A percentile compares a stretch with the other conserved stretches of the same genome.
Evolutionary conservation across 106 monocot genomes (phyloP).

Genomic region (Narthecium ossifragum): DNA sequence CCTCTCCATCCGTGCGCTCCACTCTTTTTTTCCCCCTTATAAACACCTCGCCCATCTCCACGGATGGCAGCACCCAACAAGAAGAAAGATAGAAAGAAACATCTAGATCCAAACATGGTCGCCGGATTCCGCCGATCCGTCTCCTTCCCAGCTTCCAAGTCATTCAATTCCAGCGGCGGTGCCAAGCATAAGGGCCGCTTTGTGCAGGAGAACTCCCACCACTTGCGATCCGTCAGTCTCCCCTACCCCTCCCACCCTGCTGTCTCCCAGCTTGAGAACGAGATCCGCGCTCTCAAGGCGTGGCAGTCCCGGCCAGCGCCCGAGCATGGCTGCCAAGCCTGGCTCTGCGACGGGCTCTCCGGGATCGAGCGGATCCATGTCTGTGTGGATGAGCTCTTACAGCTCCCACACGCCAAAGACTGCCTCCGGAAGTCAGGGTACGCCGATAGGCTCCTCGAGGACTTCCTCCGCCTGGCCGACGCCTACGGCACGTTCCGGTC

Average conservation of each 20-base stretch:
- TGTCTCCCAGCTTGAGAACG: conserved; percentile 17
- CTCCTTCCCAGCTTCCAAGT: conserved; percentile 15
- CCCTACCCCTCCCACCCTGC: conserved; percentile 22
- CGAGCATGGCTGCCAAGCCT: not conserved
- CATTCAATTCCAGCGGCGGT: not conserved
- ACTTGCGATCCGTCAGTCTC: conserved; percentile 26
- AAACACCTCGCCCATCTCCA: too few species aligned
- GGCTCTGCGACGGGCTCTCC: conserved; percentile 9
- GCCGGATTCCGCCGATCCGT: conserved; percentile 16
- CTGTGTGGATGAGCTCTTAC: conserved; percentile 20
- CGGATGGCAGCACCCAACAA: too few species aligned
- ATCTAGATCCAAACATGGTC: too few species aligned
- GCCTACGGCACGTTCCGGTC: conserved; percentile 23
- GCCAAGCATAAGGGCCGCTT: not conserved
- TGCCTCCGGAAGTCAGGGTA: conserved; percentile 9
- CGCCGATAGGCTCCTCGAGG: conserved; percentile 18
- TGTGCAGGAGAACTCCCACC: conserved; percentile 11
- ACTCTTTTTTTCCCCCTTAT: too few species aligned
- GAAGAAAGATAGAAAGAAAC: too few species aligned
- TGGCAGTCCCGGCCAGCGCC: conserved; percentile 9
- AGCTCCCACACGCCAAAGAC: conserved; percentile 22
- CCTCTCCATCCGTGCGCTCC: too few species aligned
- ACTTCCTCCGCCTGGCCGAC: conserved; percentile 25
- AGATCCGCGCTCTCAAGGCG: conserved; percentile 7
- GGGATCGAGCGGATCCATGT: conserved; percentile 16